phyloP scores from a whole-genome alignment of 768 basidiomycete species.

The Roridomyces roridus region DNA sequence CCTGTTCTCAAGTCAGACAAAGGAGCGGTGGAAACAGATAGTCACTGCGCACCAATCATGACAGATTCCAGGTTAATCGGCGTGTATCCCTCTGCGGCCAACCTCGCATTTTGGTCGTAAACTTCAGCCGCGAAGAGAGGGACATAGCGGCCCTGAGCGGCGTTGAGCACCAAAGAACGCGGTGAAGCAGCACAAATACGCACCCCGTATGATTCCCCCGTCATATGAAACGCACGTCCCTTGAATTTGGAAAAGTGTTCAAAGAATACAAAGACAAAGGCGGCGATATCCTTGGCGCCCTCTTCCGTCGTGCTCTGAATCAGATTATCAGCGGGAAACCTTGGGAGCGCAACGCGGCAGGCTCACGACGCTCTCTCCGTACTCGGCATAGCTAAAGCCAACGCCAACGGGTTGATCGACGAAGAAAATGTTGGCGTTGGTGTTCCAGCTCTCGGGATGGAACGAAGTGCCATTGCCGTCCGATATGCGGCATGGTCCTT shows the following conservation, averaged over 20 bases:
- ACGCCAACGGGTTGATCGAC: constrained; percentile 77
- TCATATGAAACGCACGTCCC: constrained; percentile 71
- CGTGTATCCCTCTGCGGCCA: constrained; percentile 57
- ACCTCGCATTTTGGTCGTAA: constrained; percentile 72
- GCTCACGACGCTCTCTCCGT: constrained; percentile 69
- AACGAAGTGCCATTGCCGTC: constrained; percentile 67
- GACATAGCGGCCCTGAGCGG: constrained; percentile 65
- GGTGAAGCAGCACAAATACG: constrained; percentile 1
- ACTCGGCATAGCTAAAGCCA: constrained; percentile 76
- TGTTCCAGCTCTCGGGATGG: constrained; percentile 72
- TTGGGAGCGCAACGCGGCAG: too few relatives aligned
- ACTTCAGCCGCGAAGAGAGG: constrained; percentile 80
- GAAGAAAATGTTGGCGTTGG: constrained; percentile 73
- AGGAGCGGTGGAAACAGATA: too few relatives aligned
- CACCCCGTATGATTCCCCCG: constrained; percentile 84
- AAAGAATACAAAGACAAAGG: constrained; percentile 81
- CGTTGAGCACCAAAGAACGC: constrained; percentile 16
- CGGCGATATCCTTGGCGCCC: constrained; percentile 77
- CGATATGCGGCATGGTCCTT: constrained; percentile 56
- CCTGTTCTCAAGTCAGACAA: too few relatives aligned
- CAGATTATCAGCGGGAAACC: too few relatives aligned
- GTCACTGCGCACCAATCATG: too few relatives aligned
- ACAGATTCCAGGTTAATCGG: constrained; percentile 74
- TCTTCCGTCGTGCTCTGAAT: constrained; percentile 82
- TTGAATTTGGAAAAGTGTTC: constrained; percentile 77